phyloP scores from a whole-genome alignment of 2,329 filamentous ascomycete genomes.

The Phialocephala sp. region DNA sequence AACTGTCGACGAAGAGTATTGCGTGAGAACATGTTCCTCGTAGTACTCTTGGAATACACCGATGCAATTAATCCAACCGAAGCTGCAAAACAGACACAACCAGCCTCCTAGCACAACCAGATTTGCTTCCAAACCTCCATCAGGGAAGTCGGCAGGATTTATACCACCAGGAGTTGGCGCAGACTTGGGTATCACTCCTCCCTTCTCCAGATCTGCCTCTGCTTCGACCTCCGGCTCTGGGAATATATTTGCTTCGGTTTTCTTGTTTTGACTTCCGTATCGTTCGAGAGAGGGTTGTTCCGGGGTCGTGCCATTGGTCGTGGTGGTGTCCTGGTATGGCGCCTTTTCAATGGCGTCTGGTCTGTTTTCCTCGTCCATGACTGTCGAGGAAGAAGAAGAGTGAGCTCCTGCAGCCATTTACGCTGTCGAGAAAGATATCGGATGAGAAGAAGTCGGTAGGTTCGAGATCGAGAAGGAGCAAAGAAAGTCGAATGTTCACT shows the following conservation, averaged over 20 bases:
- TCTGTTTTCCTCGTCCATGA: slow-evolving; percentile 18
- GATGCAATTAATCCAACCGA: slow-evolving; percentile 56
- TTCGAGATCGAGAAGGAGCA: background rate
- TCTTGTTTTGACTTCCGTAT: slow-evolving; percentile 40
- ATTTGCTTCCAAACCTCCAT: slow-evolving; percentile 63
- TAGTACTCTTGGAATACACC: slow-evolving; percentile 67
- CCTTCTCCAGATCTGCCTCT: slow-evolving; percentile 79
- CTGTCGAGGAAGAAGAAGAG: slow-evolving; percentile 2
- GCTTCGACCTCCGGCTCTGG: slow-evolving; percentile 93
- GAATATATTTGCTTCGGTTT: slow-evolving; percentile 60
- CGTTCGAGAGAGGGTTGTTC: slow-evolving; percentile 22
- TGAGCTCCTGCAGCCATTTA: slow-evolving; percentile 1
- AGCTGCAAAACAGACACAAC: slow-evolving; percentile 54
- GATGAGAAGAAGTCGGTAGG: background rate
- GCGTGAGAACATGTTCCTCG: slow-evolving; percentile 51
- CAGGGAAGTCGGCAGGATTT: slow-evolving; percentile 60
- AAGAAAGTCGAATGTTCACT: background rate
- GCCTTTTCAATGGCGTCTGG: slow-evolving; percentile 19
- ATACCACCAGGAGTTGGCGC: slow-evolving; percentile 31
- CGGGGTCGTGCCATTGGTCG: slow-evolving; percentile 9
- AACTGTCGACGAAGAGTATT: slow-evolving; percentile 59
- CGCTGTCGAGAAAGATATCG: background rate
- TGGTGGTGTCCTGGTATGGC: slow-evolving; percentile 12
- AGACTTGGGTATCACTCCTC: slow-evolving; percentile 30
- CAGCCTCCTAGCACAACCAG: slow-evolving; percentile 57